These are phyloP conservation scores for Xylaria polymorpha DNA, from an alignment of 2,329 filamentous ascomycete species.

Conservation along the genomic window DNA sequence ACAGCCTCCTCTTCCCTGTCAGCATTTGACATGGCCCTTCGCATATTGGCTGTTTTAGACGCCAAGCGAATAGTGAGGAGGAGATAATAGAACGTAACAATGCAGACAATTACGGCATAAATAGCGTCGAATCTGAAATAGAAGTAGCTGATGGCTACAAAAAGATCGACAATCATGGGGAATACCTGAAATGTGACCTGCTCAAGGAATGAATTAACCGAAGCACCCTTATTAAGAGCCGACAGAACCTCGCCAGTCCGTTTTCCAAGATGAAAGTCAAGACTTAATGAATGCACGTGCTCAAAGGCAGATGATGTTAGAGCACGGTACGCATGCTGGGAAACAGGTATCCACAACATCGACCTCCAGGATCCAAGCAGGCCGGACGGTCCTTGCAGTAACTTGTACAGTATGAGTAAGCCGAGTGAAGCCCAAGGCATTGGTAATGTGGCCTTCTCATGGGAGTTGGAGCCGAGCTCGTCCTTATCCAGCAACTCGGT, in stretches of 20 bases:
- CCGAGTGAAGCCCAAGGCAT: constrained; percentile 81
- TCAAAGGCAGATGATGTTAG: constrained; percentile 96
- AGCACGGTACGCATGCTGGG: constrained; percentile 95
- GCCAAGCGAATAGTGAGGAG: constrained; percentile 97
- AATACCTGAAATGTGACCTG: constrained; percentile 96
- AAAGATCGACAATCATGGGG: constrained; percentile 92
- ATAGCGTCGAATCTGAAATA: constrained; percentile 83
- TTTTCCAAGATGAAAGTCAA: constrained; percentile 97
- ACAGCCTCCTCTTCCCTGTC: constrained; percentile 96
- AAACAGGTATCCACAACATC: constrained; percentile 94
- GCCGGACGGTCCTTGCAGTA: constrained; percentile 89
- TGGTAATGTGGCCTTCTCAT: constrained; percentile 58
- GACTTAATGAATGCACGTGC: constrained; percentile 92
- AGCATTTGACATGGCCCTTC: constrained; percentile 93
- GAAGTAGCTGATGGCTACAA: constrained; percentile 86
- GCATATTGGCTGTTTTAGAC: constrained; percentile 88
- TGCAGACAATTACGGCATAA: constrained; percentile 87
- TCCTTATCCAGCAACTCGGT: constrained; percentile 65
- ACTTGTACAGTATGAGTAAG: constrained; percentile 80
- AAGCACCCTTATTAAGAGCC: constrained; percentile 93
- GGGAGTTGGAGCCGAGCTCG: constrained; percentile 57
- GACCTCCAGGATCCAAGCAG: constrained; percentile 84
- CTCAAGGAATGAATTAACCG: constrained; percentile 96
- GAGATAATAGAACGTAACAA: constrained; percentile 95
- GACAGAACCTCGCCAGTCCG: constrained; percentile 96